Conservation (phyloP, 306 rosid species). For the Ochetophila trinervis region DNA sequence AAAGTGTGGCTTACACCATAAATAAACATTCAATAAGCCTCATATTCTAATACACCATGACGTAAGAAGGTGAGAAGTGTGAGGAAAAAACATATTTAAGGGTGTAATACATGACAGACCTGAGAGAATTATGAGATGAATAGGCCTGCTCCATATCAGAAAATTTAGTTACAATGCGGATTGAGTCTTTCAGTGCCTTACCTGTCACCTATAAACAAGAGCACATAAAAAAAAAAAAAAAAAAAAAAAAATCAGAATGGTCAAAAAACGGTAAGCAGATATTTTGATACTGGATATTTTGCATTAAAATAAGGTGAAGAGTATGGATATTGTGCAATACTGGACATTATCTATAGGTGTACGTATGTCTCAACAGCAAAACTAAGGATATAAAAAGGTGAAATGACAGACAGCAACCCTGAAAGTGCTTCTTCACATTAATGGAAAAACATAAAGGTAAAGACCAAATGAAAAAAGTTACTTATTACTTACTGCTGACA, state of each 20-base stretch:
- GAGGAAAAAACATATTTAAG: slow-evolving; percentile 17
- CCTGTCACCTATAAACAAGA: slow-evolving; percentile 57
- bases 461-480: slow-evolving; percentile 4
- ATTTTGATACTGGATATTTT: background rate
- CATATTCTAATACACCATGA: background rate
- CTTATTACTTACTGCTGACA: slow-evolving; percentile 51
- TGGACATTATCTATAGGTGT: too few relatives aligned
- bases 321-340: too few relatives aligned
- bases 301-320: too few relatives aligned
- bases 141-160: slow-evolving; percentile 76
- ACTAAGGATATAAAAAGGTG: background rate
- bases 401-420: background rate
- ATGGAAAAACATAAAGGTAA: background rate
- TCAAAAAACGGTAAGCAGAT: slow-evolving; percentile 9
- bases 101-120: slow-evolving; percentile 38
- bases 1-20: slow-evolving; percentile 2
- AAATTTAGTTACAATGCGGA: slow-evolving; percentile 65
- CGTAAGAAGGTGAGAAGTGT: slow-evolving; percentile 6
- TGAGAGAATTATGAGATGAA: slow-evolving; percentile 63
- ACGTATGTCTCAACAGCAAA: background rate
- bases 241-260: too few relatives aligned
- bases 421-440: slow-evolving; percentile 5
- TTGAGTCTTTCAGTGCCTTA: slow-evolving; percentile 76
- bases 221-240: slow-evolving; percentile 1
- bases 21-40: background rate